A percentile compares a stretch with the other conserved stretches of the same genome.
Evolutionary conservation across 1,284 basidiomycete genomes (phyloP).

Genomic region (Papiliotrema flavescens): DNA sequence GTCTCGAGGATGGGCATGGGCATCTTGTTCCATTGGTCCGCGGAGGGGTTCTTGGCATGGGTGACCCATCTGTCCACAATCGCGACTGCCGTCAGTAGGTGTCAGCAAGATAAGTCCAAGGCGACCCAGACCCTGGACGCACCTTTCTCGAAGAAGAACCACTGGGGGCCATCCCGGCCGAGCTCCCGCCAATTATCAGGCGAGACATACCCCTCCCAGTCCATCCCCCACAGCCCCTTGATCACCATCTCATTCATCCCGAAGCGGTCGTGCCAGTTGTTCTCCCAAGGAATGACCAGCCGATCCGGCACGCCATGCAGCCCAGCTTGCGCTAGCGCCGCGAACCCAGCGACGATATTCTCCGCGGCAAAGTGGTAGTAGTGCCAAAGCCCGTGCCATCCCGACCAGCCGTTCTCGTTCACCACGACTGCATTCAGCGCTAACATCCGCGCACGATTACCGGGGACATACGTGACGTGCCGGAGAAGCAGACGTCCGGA

Average conservation of each 20-base stretch:
- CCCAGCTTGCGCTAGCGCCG: slow-evolving; percentile 10
- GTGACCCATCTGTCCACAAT: slow-evolving; percentile 32
- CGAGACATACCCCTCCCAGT: slow-evolving; percentile 11
- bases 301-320: slow-evolving; percentile 10
- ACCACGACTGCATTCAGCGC: slow-evolving; percentile 13
- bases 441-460: too few relatives aligned
- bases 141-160: slow-evolving; percentile 20
- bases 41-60: slow-evolving; percentile 21
- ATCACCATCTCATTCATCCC: slow-evolving; percentile 20
- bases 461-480: not conserved
- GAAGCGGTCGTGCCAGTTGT: slow-evolving; percentile 19
- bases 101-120: not conserved
- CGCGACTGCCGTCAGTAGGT: slow-evolving; percentile 13
- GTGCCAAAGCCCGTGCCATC: slow-evolving; percentile 15
- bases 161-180: slow-evolving; percentile 1
- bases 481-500: not conserved
- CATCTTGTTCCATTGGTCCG: slow-evolving; percentile 33
- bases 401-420: slow-evolving; percentile 17
- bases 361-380: slow-evolving; percentile 27
- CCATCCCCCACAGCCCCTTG: slow-evolving; percentile 7
- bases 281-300: slow-evolving; percentile 21
- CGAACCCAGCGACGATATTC: slow-evolving; percentile 17
- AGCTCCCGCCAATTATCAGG: slow-evolving; percentile 10
- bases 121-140: not conserved
- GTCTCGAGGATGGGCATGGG: slow-evolving; percentile 18